Evolutionary conservation across 352 stramenopile species (phyloP), one percentile per base, ranked within the genome.

Genomic region (Phytophthora hybrid): DNA sequence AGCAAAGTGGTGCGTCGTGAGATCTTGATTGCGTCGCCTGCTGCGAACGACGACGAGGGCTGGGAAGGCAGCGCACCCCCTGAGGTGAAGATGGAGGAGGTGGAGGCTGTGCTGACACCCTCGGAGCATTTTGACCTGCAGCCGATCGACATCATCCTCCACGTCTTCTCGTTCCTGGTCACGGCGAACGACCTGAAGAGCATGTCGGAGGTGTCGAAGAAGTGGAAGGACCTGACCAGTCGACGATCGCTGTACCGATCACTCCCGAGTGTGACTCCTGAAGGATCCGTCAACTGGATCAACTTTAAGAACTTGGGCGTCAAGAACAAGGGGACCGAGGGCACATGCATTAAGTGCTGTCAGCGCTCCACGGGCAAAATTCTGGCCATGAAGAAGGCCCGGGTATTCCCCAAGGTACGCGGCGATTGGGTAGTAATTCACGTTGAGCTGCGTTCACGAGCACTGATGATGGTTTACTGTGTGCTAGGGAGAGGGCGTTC

Each of bases 311-410:
- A 95, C 66, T 65, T 97, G 34, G 91, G 91, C 19, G 91, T 97
- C 57, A 97, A 96, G 68, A 96, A 97, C 81, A 95, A 96, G 63
- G 91, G 91, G 32, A 97, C 91, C 2, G 90, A 97, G 63, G 91
- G 91, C 47, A 95, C 84, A 0, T 97, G 89, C 59, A 96, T 96
- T 58, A 95, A 95, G 69, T 95, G 91, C 67, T 86, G 87, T 69
- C 88, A 97, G 69, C 84, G 90, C 8, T 94, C 88, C 23, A 93
- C 85, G 5, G 91, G 91, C 26, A 93, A 93, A 54, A 88, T 94
- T n/a, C 68, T 97, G 26, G 90, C 91, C 3, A 96, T 97, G 88
- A 97, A 97, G 71, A 94, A 94, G 57, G 90, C 91, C 4, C 76
- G 91, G 14, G 90, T 97, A 1, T 97, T 96, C 54, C 91, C 91